Percentiles rank a stretch among this genome's conserved stretches.
These are phyloP conservation scores for Rhodotorula babjevae DNA, from an alignment of 768 basidiomycete species.

Conservation along the genomic window DNA sequence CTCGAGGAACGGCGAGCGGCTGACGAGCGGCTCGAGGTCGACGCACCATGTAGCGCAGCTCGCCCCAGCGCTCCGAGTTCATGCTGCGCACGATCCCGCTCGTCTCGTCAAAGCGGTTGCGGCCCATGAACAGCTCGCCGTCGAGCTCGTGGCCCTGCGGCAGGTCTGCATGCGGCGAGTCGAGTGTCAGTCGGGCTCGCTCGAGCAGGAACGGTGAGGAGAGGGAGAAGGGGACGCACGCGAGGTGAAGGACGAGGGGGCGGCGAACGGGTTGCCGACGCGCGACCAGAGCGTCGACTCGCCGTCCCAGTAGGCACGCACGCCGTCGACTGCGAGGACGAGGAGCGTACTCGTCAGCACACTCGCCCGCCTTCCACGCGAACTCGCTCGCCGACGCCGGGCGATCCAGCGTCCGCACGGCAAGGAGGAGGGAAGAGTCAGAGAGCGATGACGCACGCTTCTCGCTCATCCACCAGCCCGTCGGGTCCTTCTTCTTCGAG, in stretches of 20 bases:
- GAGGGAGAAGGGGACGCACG: slow-evolving; percentile 1
- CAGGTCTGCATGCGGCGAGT: slow-evolving; percentile 12
- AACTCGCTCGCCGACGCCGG: too few species aligned
- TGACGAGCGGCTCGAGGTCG: too few species aligned
- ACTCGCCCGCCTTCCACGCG: background rate
- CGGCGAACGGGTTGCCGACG: slow-evolving; percentile 27
- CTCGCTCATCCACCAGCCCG: slow-evolving; percentile 38
- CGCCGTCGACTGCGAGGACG: slow-evolving; percentile 25
- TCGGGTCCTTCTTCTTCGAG: slow-evolving; percentile 23
- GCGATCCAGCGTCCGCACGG: background rate
- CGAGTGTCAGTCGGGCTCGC: too few species aligned
- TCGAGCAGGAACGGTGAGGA: too few species aligned
- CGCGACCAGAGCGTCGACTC: slow-evolving; percentile 25
- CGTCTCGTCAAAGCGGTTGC: slow-evolving; percentile 37
- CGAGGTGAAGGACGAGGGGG: slow-evolving; percentile 30
- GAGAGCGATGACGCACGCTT: slow-evolving; percentile 23
- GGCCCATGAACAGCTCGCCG: slow-evolving; percentile 40
- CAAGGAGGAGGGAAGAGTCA: too few species aligned
- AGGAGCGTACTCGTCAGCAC: too few species aligned
- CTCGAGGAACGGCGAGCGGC: too few species aligned
- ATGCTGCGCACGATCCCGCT: slow-evolving; percentile 26
- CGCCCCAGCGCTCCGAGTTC: slow-evolving; percentile 19
- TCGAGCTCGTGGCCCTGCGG: slow-evolving; percentile 34
- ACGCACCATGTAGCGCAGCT: slow-evolving; percentile 37
- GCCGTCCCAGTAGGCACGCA: slow-evolving; percentile 40